Percentiles rank a stretch among this genome's conserved stretches.
These are phyloP conservation scores for Lichenothelia convexa DNA, from an alignment of 495 filamentous ascomycete genomes.

Conservation along the genomic window DNA sequence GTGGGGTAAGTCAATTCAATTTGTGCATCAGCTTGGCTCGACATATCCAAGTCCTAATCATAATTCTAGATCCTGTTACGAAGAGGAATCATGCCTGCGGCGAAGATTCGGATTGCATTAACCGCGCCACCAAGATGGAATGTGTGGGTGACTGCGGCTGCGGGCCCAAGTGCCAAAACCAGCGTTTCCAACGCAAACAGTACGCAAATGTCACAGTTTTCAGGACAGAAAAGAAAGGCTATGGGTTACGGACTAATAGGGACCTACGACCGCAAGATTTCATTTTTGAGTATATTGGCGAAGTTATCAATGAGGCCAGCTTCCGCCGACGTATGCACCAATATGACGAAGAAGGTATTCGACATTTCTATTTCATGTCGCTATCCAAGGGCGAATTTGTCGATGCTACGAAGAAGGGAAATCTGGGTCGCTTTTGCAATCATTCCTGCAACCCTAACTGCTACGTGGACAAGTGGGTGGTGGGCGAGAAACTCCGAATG, in stretches of 20 bases:
- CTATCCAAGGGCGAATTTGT: conserved; percentile 92
- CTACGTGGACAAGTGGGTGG: conserved; percentile 99
- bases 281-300: conserved; percentile 95
- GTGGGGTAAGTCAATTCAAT: conserved; percentile 60
- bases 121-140: conserved; percentile 94
- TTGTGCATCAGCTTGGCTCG: conserved; percentile 5
- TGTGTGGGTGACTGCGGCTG: conserved; percentile 78
- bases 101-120: conserved; percentile 97
- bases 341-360: conserved; percentile 90
- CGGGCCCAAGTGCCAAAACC: conserved; percentile 76
- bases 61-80: conserved; percentile 36
- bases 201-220: conserved; percentile 89
- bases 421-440: conserved; percentile 94
- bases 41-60: conserved; percentile 10
- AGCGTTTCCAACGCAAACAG: conserved; percentile 79
- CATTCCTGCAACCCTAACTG: conserved; percentile 98
- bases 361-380: conserved; percentile 99
- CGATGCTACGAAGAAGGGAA: conserved; percentile 92
- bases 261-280: conserved; percentile 68
- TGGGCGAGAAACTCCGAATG: conserved; percentile 96
- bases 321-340: conserved; percentile 78
- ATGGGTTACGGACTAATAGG: conserved; percentile 65
- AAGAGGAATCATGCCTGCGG: conserved; percentile 70
- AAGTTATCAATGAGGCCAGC: conserved; percentile 82
- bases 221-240: conserved; percentile 94